Conservation (phyloP, 2,329 filamentous ascomycete species). For the Fusarium camptoceras region DNA sequence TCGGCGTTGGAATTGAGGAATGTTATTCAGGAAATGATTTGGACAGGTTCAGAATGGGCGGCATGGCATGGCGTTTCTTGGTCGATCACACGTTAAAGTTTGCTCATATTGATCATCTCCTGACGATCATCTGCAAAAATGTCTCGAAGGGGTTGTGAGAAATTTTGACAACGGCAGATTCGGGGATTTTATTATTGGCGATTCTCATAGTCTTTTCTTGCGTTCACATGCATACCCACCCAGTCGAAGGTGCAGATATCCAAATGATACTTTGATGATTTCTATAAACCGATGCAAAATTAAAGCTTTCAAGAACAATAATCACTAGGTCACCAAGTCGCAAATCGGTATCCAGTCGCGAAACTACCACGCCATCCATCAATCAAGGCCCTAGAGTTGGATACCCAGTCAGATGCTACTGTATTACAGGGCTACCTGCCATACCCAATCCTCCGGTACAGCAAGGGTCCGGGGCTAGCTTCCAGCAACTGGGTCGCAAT, state of each 20-base stretch:
- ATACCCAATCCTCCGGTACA: neutral
- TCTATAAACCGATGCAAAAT: neutral
- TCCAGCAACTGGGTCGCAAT: neutral
- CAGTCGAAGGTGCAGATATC: neutral
- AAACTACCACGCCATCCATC: neutral
- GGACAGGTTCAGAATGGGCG: conserved; percentile 20
- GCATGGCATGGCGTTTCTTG: conserved; percentile 45
- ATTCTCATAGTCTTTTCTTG: neutral
- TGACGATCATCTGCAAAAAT: conserved; percentile 12
- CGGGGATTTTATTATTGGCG: neutral
- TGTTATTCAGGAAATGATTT: conserved; percentile 19
- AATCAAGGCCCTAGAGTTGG: neutral
- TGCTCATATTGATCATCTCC: conserved; percentile 12
- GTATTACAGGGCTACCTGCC: neutral
- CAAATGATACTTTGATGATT: conserved; percentile 2
- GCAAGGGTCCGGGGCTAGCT: neutral
- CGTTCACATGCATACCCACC: neutral
- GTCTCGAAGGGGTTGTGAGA: neutral
- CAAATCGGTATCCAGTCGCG: neutral
- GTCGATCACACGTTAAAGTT: conserved; percentile 10
- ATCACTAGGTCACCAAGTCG: neutral
- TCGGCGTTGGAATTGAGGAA: conserved; percentile 34
- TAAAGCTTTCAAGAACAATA: neutral
- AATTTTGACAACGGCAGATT: neutral
- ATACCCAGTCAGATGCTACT: neutral